Percentiles rank a stretch among this genome's conserved stretches.
Conservation (phyloP, 345 rosid genomes). For the Sisymbrium altissimum region DNA sequence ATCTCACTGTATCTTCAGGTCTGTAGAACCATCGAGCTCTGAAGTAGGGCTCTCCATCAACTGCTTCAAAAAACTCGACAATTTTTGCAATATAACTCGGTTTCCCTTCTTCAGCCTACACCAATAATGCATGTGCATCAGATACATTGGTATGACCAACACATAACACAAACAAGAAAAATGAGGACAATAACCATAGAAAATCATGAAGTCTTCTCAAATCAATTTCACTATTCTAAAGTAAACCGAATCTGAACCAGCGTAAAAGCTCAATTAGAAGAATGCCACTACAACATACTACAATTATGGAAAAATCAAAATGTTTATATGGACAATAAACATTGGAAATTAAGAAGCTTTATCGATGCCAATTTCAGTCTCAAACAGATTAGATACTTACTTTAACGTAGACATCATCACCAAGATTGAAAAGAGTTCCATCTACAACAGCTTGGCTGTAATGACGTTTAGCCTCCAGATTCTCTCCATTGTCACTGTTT, state of each 20-base stretch:
- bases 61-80: background rate
- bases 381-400: background rate
- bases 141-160: background rate
- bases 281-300: background rate
- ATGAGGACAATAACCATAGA: background rate
- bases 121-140: background rate
- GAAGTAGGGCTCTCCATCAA: background rate
- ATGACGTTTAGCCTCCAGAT: slow-evolving; percentile 30
- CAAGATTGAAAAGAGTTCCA: slow-evolving; percentile 26
- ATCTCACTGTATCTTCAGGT: slow-evolving; percentile 43
- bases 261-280: background rate
- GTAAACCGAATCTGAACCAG: background rate
- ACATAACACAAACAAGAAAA: background rate
- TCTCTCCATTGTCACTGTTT: slow-evolving; percentile 9
- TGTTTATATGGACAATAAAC: background rate
- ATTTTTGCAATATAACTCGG: slow-evolving; percentile 37
- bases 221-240: background rate
- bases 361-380: background rate
- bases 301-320: background rate
- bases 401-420: slow-evolving; percentile 36
- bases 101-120: slow-evolving; percentile 29
- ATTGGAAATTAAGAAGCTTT: background rate
- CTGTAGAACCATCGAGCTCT: slow-evolving; percentile 25
- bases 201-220: background rate
- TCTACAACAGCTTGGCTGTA: slow-evolving; percentile 32